Evolutionary conservation across 139 green algal genomes (phyloP).

Genomic region (Tetraselmis striata): DNA sequence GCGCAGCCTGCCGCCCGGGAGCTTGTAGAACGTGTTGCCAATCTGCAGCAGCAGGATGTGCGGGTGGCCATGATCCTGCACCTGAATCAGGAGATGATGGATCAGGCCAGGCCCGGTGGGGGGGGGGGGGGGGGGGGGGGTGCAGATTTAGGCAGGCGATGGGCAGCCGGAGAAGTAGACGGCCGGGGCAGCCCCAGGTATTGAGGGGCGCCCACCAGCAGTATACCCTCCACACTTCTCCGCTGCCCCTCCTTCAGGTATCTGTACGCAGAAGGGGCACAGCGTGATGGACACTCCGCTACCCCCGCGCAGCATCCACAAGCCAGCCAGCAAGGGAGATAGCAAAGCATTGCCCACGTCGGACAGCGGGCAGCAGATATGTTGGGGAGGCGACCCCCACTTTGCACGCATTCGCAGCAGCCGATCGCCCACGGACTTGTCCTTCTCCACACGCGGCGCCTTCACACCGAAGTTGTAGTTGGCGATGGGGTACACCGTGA

Average conservation of each 20-base stretch:
- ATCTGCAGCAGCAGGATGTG: conserved; percentile 87
- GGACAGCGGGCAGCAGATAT: too few species aligned
- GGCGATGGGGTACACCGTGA: conserved; percentile 67
- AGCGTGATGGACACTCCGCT: too few species aligned
- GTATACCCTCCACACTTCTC: conserved; percentile 75
- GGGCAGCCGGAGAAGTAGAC: too few species aligned
- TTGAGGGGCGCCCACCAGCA: conserved; percentile 60
- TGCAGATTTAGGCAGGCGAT: too few species aligned
- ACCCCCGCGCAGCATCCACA: too few species aligned
- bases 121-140: too few species aligned
- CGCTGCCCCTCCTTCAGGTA: conserved; percentile 76
- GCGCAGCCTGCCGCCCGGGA: conserved; percentile 82
- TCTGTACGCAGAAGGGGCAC: conserved; percentile 33
- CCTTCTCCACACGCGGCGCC: conserved; percentile 67
- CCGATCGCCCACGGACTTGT: conserved; percentile 46
- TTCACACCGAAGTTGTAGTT: conserved; percentile 92
- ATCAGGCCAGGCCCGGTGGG: too few species aligned
- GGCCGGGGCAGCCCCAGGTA: too few species aligned
- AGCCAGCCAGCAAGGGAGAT: too few species aligned
- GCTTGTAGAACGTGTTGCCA: conserved; percentile 65
- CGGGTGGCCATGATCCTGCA: conserved; percentile 86
- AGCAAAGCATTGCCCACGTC: too few species aligned
- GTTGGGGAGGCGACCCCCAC: conserved; percentile 36
- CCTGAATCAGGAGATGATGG: conserved; percentile 4
- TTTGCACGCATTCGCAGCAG: conserved; percentile 70